Evolutionary conservation across 2,329 filamentous ascomycete species (phyloP).

Genomic region (Pseudogymnoascus sp.): DNA sequence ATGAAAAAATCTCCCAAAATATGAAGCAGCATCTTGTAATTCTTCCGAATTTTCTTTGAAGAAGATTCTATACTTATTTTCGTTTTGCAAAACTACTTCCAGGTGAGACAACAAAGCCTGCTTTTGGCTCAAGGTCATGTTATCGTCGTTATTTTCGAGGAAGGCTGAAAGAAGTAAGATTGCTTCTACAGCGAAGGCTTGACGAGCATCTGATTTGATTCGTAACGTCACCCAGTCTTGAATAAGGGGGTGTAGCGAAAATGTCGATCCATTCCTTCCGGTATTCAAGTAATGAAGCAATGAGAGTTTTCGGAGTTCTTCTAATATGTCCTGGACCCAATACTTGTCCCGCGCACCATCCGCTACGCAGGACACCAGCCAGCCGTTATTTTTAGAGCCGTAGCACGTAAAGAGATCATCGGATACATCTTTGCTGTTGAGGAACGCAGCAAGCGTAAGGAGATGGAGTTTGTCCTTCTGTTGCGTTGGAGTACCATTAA

Average conservation of each 20-base stretch:
- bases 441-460: constrained; percentile 20
- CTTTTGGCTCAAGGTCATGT: background rate
- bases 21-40: constrained; percentile 6
- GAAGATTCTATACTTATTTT: background rate
- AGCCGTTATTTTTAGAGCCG: constrained; percentile 1
- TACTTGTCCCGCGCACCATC: constrained; percentile 18
- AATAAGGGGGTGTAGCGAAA: constrained; percentile 22
- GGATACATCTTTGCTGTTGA: constrained; percentile 20
- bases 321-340: constrained; percentile 14
- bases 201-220: background rate
- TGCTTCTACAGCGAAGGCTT: background rate
- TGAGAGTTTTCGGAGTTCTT: constrained; percentile 19
- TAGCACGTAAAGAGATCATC: constrained; percentile 20
- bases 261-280: constrained; percentile 1
- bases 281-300: constrained; percentile 17
- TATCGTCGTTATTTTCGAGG: background rate
- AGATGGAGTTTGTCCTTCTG: constrained; percentile 15
- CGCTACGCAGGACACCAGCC: constrained; percentile 14
- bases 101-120: background rate
- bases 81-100: background rate
- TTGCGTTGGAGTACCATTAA: constrained; percentile 13
- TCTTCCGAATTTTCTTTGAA: background rate
- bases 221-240: constrained; percentile 20
- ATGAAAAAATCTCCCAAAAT: background rate
- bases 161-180: background rate